Conservation (phyloP, 2,329 filamentous ascomycete genomes). For the Apiospora arundinis region DNA sequence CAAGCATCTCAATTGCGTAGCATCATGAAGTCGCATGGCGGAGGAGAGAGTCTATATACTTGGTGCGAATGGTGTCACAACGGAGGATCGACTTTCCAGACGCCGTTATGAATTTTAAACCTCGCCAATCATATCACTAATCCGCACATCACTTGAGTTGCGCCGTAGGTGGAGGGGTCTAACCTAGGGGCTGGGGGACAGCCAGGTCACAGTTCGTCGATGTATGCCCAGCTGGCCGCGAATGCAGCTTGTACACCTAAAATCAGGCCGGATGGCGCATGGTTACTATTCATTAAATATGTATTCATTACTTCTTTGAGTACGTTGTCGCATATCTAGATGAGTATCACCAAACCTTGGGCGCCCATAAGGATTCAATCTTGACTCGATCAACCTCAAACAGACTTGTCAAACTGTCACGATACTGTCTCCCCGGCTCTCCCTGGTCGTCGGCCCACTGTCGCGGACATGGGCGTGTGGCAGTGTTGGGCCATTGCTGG, state of each 20-base stretch:
- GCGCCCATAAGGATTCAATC: background rate
- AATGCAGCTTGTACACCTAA: conserved; percentile 13
- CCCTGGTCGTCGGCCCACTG: background rate
- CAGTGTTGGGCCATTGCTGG: conserved; percentile 2
- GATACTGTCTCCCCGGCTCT: background rate
- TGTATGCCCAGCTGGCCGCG: background rate
- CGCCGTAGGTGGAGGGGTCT: background rate
- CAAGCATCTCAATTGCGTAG: background rate
- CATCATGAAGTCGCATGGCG: background rate
- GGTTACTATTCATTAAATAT: background rate
- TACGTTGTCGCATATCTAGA: background rate
- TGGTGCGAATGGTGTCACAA: background rate
- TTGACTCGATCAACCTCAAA: conserved; percentile 13
- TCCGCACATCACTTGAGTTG: background rate
- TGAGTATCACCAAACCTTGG: background rate
- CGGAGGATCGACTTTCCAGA: background rate
- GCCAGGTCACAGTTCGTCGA: background rate
- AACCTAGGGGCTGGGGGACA: too few species aligned
- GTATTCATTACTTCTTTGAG: background rate
- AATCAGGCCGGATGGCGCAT: background rate
- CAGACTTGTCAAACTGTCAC: conserved; percentile 17
- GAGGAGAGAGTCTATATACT: background rate
- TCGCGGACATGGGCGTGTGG: conserved; percentile 10
- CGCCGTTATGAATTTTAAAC: background rate
- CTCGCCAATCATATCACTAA: background rate